These are phyloP conservation scores for Rhizopogon vesiculosus DNA, from an alignment of 768 basidiomycete species.

Conservation along the genomic window DNA sequence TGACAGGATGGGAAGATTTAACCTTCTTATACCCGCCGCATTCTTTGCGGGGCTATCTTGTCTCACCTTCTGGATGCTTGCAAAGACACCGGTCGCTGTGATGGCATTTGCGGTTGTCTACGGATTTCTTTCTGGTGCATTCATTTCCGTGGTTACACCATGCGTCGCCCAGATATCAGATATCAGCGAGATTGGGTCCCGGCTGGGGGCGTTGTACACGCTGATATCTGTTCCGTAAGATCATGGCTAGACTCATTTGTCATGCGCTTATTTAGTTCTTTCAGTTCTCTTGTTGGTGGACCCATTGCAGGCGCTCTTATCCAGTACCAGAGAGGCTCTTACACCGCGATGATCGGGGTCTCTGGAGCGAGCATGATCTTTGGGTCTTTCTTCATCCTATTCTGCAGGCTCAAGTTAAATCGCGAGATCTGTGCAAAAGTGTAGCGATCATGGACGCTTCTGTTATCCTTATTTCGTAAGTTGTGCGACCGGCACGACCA, in stretches of 20 bases:
- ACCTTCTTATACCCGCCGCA: slow-evolving; percentile 58
- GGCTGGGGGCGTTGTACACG: slow-evolving; percentile 62
- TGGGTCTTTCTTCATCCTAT: slow-evolving; percentile 55
- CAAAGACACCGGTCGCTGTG: slow-evolving; percentile 34
- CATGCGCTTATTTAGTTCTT: background rate
- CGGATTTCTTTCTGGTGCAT: slow-evolving; percentile 64
- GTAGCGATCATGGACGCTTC: slow-evolving; percentile 21
- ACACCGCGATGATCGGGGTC: slow-evolving; percentile 49
- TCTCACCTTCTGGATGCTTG: slow-evolving; percentile 53
- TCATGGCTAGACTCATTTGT: background rate
- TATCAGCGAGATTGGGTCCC: slow-evolving; percentile 50
- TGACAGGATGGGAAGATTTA: slow-evolving; percentile 63
- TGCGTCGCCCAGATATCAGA: slow-evolving; percentile 67
- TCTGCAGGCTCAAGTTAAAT: slow-evolving; percentile 44
- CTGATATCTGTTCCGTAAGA: slow-evolving; percentile 70
- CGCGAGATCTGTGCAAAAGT: slow-evolving; percentile 40
- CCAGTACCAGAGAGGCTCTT: slow-evolving; percentile 38
- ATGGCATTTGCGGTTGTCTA: slow-evolving; percentile 51
- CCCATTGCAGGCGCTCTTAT: slow-evolving; percentile 61
- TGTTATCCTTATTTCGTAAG: slow-evolving; percentile 22
- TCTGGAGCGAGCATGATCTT: slow-evolving; percentile 54
- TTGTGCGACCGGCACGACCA: slow-evolving; percentile 5
- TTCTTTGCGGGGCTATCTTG: slow-evolving; percentile 59
- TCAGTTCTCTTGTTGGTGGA: slow-evolving; percentile 58
- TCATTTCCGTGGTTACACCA: slow-evolving; percentile 63